Conservation (phyloP, 495 filamentous ascomycete genomes). For the Tetracladium setigerum region DNA sequence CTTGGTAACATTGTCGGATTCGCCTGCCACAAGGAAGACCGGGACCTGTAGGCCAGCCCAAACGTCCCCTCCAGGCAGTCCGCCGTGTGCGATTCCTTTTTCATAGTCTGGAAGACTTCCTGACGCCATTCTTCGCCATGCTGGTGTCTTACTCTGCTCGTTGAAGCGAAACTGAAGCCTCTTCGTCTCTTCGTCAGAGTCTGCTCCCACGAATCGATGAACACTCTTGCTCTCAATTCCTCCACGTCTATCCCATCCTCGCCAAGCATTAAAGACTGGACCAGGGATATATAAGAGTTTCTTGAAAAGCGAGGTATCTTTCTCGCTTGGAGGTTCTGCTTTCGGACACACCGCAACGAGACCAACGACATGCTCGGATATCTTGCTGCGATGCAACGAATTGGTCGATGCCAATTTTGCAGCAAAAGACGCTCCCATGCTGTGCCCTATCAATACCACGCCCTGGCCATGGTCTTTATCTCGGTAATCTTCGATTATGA, state of each 20-base stretch:
- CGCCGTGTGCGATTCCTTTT: conserved; percentile 43
- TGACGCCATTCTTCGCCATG: conserved; percentile 79
- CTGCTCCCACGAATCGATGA: conserved; percentile 64
- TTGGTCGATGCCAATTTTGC: conserved; percentile 62
- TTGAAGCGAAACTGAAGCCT: conserved; percentile 79
- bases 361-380: conserved; percentile 62
- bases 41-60: conserved; percentile 71
- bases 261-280: conserved; percentile 67
- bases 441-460: conserved; percentile 79
- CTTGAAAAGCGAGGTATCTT: conserved; percentile 42
- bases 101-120: conserved; percentile 54
- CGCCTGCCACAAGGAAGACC: conserved; percentile 71
- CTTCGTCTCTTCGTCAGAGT: conserved; percentile 67
- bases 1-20: conserved; percentile 66
- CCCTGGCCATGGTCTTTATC: conserved; percentile 58
- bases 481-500: conserved; percentile 64
- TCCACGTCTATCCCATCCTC: conserved; percentile 74
- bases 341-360: conserved; percentile 75
- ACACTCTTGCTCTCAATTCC: conserved; percentile 74
- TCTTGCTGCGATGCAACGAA: conserved; percentile 24
- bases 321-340: conserved; percentile 49
- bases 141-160: conserved; percentile 61
- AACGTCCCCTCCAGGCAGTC: conserved; percentile 58
- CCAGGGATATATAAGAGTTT: conserved; percentile 58
- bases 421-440: conserved; percentile 76